Evolutionary conservation across 129 eudicot genomes (phyloP).

Genomic region (Tanacetum coccineum): DNA sequence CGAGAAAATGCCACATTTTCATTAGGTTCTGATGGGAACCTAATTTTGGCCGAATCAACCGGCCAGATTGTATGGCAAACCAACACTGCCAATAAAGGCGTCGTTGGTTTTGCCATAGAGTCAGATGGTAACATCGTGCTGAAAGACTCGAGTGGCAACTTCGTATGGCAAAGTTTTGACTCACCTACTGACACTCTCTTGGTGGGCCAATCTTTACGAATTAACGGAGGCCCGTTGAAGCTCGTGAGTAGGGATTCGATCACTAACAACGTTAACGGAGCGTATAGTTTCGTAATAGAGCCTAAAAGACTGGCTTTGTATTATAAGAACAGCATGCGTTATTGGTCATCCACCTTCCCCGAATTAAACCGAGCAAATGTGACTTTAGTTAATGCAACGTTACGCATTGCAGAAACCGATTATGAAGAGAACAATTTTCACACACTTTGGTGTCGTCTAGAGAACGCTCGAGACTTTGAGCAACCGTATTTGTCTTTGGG

Average conservation of each 20-base stretch:
- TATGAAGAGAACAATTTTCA: constrained; percentile 16
- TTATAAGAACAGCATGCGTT: constrained; percentile 30
- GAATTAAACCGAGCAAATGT: constrained; percentile 7
- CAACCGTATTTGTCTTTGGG: not conserved
- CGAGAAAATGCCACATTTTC: constrained; percentile 45
- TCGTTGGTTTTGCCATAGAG: constrained; percentile 32
- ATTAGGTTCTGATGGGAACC: constrained; percentile 43
- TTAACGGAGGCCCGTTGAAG: constrained; percentile 24
- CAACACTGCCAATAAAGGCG: constrained; percentile 46
- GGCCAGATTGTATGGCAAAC: constrained; percentile 54
- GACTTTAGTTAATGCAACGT: constrained; percentile 9
- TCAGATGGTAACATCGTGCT: constrained; percentile 47
- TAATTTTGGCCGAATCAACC: constrained; percentile 33
- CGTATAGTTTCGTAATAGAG: constrained; percentile 37
- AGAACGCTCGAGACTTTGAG: not conserved
- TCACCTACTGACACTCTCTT: constrained; percentile 50
- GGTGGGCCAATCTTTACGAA: constrained; percentile 36
- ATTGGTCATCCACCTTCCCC: constrained; percentile 25
- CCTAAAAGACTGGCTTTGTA: constrained; percentile 31
- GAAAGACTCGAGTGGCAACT: constrained; percentile 30
- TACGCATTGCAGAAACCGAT: constrained; percentile 12
- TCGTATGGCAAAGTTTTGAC: constrained; percentile 65
- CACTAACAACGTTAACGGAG: constrained; percentile 32
- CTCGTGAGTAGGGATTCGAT: constrained; percentile 47
- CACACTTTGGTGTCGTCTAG: not conserved